Percentiles rank a stretch among this genome's conserved stretches.
phyloP scores from a whole-genome alignment of 345 rosid species.

The Hypericum androsaemum region DNA sequence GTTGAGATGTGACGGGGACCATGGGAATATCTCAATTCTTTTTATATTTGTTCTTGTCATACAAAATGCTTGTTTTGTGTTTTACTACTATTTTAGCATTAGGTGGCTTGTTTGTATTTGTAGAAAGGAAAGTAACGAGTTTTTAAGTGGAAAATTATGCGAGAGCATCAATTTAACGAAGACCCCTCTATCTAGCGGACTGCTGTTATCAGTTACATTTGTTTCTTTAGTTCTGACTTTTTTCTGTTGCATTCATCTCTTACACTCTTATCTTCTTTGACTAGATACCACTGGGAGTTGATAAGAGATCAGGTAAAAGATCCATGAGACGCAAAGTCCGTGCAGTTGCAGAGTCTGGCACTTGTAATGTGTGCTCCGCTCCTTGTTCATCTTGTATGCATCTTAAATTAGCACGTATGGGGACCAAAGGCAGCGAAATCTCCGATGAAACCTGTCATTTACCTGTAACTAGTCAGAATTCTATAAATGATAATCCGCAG shows the following conservation, averaged over 20 bases:
- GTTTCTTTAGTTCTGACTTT: neutral
- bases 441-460: constrained; percentile 59
- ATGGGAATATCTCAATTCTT: too few species aligned
- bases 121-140: too few species aligned
- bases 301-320: constrained; percentile 24
- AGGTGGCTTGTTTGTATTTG: too few species aligned
- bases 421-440: constrained; percentile 44
- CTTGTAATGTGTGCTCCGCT: constrained; percentile 67
- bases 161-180: too few species aligned
- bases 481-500: constrained; percentile 36
- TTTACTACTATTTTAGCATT: too few species aligned
- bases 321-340: constrained; percentile 39
- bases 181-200: too few species aligned
- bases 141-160: too few species aligned
- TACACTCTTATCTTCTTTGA: constrained; percentile 12
- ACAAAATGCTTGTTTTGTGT: too few species aligned
- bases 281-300: constrained; percentile 30
- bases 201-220: neutral
- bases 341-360: constrained; percentile 56
- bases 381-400: constrained; percentile 87
- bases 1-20: too few species aligned
- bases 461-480: constrained; percentile 43
- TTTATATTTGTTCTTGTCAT: too few species aligned
- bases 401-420: constrained; percentile 36
- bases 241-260: neutral